Percentiles rank a stretch among this genome's conserved stretches.
Conservation (phyloP, 257 asterid genomes). For the Nicotiana tomentosiformis region DNA sequence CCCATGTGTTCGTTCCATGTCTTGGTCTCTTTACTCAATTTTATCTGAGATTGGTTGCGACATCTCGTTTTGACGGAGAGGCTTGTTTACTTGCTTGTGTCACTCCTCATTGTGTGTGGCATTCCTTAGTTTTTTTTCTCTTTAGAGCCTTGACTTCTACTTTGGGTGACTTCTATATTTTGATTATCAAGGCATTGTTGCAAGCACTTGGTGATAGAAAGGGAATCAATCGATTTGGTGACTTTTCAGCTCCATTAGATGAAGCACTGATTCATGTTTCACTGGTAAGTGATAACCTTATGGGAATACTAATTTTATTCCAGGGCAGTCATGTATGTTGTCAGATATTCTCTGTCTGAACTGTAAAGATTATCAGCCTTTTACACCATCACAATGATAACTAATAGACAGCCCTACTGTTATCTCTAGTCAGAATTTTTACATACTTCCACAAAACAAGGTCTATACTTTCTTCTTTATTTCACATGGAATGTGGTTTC, state of each 20-base stretch:
- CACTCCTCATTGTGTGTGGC: neutral
- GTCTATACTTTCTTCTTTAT: neutral
- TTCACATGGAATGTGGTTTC: neutral
- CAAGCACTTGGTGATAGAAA: conserved; percentile 94
- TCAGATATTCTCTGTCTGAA: neutral
- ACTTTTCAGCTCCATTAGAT: conserved; percentile 97
- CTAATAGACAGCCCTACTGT: neutral
- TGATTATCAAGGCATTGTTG: conserved; percentile 61
- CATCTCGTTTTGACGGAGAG: neutral
- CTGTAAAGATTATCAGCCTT: neutral
- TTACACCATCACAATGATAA: neutral
- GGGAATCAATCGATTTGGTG: conserved; percentile 90
- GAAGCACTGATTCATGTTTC: conserved; percentile 93
- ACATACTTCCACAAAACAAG: neutral
- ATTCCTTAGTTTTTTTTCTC: neutral
- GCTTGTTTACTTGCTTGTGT: neutral
- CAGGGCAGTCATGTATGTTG: neutral
- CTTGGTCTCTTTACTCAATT: neutral
- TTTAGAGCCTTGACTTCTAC: neutral
- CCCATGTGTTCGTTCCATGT: neutral
- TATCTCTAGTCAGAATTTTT: neutral
- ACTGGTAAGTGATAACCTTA: conserved; percentile 40
- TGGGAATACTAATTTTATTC: neutral
- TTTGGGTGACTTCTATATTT: neutral
- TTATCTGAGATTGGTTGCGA: neutral